Percentiles rank a stretch among this genome's conserved stretches.
These are phyloP conservation scores for Pelargonium australe DNA, from an alignment of 441 rosid species.

Conservation along the genomic window DNA sequence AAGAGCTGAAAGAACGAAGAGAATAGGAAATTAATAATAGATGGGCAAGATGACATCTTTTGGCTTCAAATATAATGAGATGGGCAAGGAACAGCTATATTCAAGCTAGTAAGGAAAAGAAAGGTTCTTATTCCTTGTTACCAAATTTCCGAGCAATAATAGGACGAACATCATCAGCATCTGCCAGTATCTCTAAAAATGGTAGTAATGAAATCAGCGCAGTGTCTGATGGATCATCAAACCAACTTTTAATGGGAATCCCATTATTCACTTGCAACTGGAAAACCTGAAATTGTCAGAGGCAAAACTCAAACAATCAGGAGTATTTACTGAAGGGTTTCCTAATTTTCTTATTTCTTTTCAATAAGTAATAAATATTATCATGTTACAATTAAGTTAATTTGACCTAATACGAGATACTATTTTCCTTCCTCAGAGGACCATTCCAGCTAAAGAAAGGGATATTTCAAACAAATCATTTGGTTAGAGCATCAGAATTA, in stretches of 20 bases:
- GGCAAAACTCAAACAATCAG: background rate
- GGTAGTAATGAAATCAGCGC: conserved; percentile 79
- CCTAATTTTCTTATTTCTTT: conserved; percentile 36
- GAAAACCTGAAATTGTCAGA: conserved; percentile 54
- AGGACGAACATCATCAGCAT: conserved; percentile 90
- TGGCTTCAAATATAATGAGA: conserved; percentile 29
- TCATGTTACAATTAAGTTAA: background rate
- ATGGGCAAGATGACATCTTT: conserved; percentile 37
- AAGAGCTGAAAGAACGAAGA: conserved; percentile 30
- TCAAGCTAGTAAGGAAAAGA: conserved; percentile 40
- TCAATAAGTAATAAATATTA: conserved; percentile 34
- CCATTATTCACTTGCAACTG: conserved; percentile 98
- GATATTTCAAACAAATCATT: background rate
- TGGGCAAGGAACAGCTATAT: conserved; percentile 36
- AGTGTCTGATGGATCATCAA: conserved; percentile 68
- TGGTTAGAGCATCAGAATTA: background rate
- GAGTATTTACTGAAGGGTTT: conserved; percentile 14
- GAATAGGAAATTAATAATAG: conserved; percentile 25
- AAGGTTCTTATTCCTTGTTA: conserved; percentile 76
- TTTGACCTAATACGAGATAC: background rate
- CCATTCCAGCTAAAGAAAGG: background rate
- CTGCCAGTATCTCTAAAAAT: conserved; percentile 80
- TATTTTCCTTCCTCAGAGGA: background rate
- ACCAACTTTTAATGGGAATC: conserved; percentile 96
- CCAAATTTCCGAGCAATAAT: conserved; percentile 69